These are phyloP conservation scores for Austropuccinia psidii DNA, from an alignment of 1,284 basidiomycete genomes.

Conservation along the genomic window DNA sequence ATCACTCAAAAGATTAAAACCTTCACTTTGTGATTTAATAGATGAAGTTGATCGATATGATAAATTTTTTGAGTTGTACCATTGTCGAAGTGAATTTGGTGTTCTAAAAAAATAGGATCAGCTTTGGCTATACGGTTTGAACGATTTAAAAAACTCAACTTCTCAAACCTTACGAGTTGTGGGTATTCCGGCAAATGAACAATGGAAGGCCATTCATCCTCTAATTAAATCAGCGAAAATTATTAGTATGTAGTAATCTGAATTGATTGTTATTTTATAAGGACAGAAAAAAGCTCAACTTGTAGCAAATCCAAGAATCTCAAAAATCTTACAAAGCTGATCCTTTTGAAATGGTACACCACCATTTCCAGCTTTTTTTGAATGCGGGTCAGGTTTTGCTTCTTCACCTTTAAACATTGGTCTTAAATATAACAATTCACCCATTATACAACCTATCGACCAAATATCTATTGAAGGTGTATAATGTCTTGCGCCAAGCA, in stretches of 20 bases:
- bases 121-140: neutral
- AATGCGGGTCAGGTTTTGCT: constrained; percentile 61
- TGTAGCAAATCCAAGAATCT: constrained; percentile 81
- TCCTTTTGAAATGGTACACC: constrained; percentile 83
- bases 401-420: constrained; percentile 99
- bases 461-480: constrained; percentile 69
- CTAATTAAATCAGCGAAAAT: constrained; percentile 48
- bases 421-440: constrained; percentile 80
- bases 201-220: constrained; percentile 80
- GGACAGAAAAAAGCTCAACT: too few species aligned
- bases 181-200: constrained; percentile 77
- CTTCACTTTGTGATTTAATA: constrained; percentile 1
- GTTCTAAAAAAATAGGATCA: constrained; percentile 8
- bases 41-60: neutral
- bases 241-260: constrained; percentile 1
- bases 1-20: constrained; percentile 68
- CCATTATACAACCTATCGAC: constrained; percentile 94
- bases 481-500: constrained; percentile 92
- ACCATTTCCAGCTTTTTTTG: constrained; percentile 26
- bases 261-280: too few species aligned
- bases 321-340: constrained; percentile 88
- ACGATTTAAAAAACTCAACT: constrained; percentile 50
- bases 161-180: constrained; percentile 70
- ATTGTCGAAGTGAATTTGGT: constrained; percentile 21
- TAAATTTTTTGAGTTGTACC: constrained; percentile 21